Evolutionary conservation across 768 basidiomycete species (phyloP), one percentile per base, ranked within the genome.

Genomic region (Grammothele lineata): DNA sequence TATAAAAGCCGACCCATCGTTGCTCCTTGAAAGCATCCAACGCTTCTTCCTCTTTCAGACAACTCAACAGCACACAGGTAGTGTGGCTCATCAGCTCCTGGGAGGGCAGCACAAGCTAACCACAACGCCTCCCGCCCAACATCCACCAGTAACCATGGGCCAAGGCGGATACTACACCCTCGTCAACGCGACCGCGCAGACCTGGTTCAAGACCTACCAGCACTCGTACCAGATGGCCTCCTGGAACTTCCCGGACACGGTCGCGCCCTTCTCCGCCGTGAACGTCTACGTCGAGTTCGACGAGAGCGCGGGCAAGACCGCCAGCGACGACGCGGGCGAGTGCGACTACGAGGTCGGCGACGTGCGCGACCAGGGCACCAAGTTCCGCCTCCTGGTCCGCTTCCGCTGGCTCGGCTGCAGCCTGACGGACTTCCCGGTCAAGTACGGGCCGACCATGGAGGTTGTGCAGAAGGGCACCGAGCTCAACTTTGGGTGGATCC

Each of bases 221-320:
- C 42, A 45, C 33, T 39, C 48, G 9, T 50, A 50, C 37, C 48
- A 43, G 48, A 44, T 49, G 48, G 45, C 44, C 27, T 18, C 25
- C 26, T 50, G 48, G 48, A 24, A 44, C 33, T 50, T 45, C 38
- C 43, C 48, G 5, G 37, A 30, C 4, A n/a, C 25, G n/a, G 30
- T 45, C 24, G 19, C 39, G 8, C 17, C 47, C 10, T 48, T 21
- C 34, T 14, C 17, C 12, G 21, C 30, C 32, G 30, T n/a, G 6
- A 22, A 35, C 11, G 19, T 48, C 22, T 48, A 48, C 40, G 47
- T 48, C 47, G 39, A 48, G 34, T 48, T 38, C 30, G 47, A 48
- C 33, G 37, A 48, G 24, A 17, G 39, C 17, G 15, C 19, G 6
- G 37, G 30, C 39, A 42, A 41, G 30, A 6, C 23, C 18, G 14